phyloP scores from a whole-genome alignment of 176 grass and related monocot species.

The Lolium multiflorum region DNA sequence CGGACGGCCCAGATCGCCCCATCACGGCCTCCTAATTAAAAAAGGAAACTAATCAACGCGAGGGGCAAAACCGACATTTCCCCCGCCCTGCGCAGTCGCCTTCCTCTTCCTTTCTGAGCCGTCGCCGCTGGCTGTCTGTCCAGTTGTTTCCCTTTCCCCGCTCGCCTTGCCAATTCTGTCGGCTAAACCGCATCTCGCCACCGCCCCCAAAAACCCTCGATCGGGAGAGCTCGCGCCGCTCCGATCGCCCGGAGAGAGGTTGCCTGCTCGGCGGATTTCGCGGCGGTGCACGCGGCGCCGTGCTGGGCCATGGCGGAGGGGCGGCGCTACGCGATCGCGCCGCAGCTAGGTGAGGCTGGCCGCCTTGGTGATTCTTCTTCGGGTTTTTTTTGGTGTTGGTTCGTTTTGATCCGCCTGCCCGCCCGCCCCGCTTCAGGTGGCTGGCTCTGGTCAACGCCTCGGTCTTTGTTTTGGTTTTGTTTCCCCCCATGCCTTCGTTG shows the following conservation, averaged over 20 bases:
- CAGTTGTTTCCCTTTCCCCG: constrained; percentile 17
- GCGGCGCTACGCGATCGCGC: constrained; percentile 67
- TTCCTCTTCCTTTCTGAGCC: not conserved
- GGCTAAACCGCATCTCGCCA: constrained; percentile 4
- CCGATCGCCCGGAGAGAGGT: not conserved
- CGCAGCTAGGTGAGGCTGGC: constrained; percentile 68
- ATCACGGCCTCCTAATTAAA: not conserved
- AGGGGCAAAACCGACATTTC: constrained; percentile 39
- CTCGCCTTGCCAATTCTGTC: not conserved
- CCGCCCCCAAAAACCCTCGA: constrained; percentile 37
- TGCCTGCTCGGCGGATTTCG: not conserved
- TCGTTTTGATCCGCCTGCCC: not conserved
- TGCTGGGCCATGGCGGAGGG: constrained; percentile 62
- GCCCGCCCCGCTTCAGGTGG: not conserved
- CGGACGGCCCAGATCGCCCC: not conserved
- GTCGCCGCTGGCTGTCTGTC: constrained; percentile 1
- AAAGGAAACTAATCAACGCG: no score
- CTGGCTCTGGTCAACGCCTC: constrained; percentile 44
- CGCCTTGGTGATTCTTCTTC: not conserved
- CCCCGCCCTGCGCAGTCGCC: not conserved
- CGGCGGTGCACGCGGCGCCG: not conserved
- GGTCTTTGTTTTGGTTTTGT: constrained; percentile 43
- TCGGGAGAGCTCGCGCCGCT: not conserved
- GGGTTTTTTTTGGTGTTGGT: not conserved
- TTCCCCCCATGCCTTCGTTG: not conserved